These are phyloP conservation scores for Hypoxylon sp. DNA, from an alignment of 2,329 filamentous ascomycete species.

Conservation along the genomic window DNA sequence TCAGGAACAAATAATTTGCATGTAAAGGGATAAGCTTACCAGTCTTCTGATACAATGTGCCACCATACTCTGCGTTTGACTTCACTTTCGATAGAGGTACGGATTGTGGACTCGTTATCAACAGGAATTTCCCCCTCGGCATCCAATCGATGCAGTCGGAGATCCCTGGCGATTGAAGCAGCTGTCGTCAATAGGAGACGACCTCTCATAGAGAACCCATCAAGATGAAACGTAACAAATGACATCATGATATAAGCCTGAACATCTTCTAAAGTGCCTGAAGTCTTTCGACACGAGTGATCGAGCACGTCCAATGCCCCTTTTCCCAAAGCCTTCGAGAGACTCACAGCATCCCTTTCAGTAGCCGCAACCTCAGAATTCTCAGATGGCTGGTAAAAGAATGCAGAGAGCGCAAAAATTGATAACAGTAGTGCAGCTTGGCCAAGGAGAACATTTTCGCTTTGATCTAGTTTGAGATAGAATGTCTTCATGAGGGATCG, in stretches of 20 bases:
- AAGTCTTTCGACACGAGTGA: conserved; percentile 38
- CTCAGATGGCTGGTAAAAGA: conserved; percentile 44
- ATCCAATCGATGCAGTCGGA: conserved; percentile 44
- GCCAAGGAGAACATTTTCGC: conserved; percentile 39
- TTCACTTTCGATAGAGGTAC: conserved; percentile 31
- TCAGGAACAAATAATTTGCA: background rate
- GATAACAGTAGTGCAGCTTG: conserved; percentile 51
- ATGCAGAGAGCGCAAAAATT: conserved; percentile 47
- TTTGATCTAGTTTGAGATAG: conserved; percentile 45
- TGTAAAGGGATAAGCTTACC: conserved; percentile 18
- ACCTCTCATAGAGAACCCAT: conserved; percentile 43
- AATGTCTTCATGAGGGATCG: conserved; percentile 45
- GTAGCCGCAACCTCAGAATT: conserved; percentile 40
- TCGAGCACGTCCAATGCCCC: conserved; percentile 45
- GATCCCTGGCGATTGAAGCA: conserved; percentile 40
- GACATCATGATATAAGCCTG: conserved; percentile 45
- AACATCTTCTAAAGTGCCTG: conserved; percentile 42
- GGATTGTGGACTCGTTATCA: background rate
- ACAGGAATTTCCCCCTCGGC: conserved; percentile 12
- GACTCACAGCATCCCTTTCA: conserved; percentile 40
- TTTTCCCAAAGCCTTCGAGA: conserved; percentile 29
- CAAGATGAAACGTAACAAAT: conserved; percentile 41
- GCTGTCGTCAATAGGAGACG: conserved; percentile 39
- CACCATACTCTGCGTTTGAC: conserved; percentile 44
- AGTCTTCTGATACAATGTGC: conserved; percentile 40